These are phyloP conservation scores for Pulveroboletus sp. DNA, from an alignment of 768 basidiomycete species.

Conservation along the genomic window DNA sequence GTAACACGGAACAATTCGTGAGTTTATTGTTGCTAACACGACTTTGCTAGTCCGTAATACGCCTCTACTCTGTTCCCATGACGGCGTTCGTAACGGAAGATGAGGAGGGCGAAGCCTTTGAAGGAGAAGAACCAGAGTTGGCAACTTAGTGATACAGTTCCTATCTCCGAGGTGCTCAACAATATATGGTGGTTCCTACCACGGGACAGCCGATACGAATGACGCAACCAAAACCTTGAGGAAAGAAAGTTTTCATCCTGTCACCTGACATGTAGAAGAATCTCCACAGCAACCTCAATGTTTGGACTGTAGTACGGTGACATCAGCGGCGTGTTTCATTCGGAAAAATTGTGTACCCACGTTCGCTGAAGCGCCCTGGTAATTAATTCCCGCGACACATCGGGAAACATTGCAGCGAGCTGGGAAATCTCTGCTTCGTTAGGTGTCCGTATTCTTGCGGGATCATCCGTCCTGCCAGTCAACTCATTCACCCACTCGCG, in stretches of 20 bases:
- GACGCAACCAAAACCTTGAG: background rate
- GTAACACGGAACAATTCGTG: conserved; percentile 42
- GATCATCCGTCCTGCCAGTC: conserved; percentile 59
- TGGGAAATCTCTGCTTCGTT: conserved; percentile 74
- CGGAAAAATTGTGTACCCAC: conserved; percentile 39
- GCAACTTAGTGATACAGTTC: conserved; percentile 21
- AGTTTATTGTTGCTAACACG: conserved; percentile 8
- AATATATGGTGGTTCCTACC: background rate
- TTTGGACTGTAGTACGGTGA: conserved; percentile 54
- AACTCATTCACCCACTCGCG: conserved; percentile 80
- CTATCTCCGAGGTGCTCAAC: conserved; percentile 5
- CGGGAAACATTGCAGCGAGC: conserved; percentile 81
- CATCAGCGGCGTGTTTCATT: background rate
- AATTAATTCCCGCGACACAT: conserved; percentile 67
- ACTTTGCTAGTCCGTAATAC: conserved; percentile 76
- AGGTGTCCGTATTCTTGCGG: conserved; percentile 65
- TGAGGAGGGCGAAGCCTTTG: conserved; percentile 52
- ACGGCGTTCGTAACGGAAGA: conserved; percentile 84
- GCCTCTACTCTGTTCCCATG: conserved; percentile 89
- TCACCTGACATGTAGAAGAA: conserved; percentile 52
- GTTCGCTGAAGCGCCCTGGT: conserved; percentile 79
- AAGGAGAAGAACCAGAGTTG: conserved; percentile 41
- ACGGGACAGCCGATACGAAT: background rate
- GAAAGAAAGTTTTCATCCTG: background rate
- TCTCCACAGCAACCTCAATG: conserved; percentile 81